Conservation (phyloP, 768 basidiomycete species). For the Pisolithus sp. region DNA sequence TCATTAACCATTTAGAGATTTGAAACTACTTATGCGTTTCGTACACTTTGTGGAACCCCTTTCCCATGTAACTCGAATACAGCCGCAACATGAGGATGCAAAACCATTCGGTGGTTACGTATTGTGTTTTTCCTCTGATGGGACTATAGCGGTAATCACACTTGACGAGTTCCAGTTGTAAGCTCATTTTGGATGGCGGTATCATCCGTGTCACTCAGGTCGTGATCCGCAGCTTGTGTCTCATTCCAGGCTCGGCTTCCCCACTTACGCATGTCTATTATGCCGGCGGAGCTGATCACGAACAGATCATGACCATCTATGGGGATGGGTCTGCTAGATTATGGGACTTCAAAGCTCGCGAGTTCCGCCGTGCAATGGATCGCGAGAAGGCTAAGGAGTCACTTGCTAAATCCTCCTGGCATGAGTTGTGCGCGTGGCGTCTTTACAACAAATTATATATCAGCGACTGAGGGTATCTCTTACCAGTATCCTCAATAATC, state of each 20-base stretch:
- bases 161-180: slow-evolving; percentile 76
- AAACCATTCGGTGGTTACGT: slow-evolving; percentile 62
- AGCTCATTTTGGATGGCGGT: slow-evolving; percentile 23
- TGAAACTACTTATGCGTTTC: slow-evolving; percentile 66
- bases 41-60: slow-evolving; percentile 67
- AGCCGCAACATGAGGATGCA: slow-evolving; percentile 36
- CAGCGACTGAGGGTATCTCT: background rate
- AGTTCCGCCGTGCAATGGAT: slow-evolving; percentile 81
- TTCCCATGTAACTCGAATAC: slow-evolving; percentile 47
- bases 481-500: slow-evolving; percentile 21
- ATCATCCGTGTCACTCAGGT: background rate
- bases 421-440: slow-evolving; percentile 45
- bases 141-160: slow-evolving; percentile 76
- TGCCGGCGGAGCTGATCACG: slow-evolving; percentile 38
- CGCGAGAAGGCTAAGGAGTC: slow-evolving; percentile 72
- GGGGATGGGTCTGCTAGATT: slow-evolving; percentile 68
- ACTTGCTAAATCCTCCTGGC: slow-evolving; percentile 68
- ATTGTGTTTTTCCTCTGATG: slow-evolving; percentile 69
- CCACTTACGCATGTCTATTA: slow-evolving; percentile 59
- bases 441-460: background rate
- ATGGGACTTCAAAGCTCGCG: slow-evolving; percentile 80
- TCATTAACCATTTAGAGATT: slow-evolving; percentile 36
- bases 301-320: slow-evolving; percentile 73
- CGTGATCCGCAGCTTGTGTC: slow-evolving; percentile 48
- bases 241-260: slow-evolving; percentile 77